phyloP scores from a whole-genome alignment of 495 filamentous ascomycete genomes.

The Parathielavia hyrcaniae region DNA sequence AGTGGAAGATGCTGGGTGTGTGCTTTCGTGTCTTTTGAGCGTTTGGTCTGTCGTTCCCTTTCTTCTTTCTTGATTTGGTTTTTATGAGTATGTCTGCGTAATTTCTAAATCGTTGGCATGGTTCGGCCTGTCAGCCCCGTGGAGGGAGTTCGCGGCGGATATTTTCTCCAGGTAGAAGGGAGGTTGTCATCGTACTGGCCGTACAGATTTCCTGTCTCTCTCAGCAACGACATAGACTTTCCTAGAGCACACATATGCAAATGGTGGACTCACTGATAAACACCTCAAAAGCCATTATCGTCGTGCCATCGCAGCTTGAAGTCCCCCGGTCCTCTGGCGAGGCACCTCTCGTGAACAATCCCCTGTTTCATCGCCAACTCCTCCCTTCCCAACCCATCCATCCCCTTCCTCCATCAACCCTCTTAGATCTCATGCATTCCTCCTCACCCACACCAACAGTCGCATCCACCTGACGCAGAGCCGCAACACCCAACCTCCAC shows the following conservation, averaged over 20 bases:
- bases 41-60: neutral
- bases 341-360: slow-evolving; percentile 26
- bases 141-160: neutral
- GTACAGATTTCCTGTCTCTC: neutral
- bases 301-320: slow-evolving; percentile 1
- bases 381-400: neutral
- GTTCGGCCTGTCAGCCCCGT: neutral
- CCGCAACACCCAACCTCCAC: slow-evolving; percentile 35
- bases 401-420: slow-evolving; percentile 18
- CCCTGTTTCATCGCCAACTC: slow-evolving; percentile 22
- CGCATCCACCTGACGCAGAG: slow-evolving; percentile 32
- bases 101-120: neutral
- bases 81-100: slow-evolving; percentile 4
- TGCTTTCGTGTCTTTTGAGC: neutral
- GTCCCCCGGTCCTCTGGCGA: neutral
- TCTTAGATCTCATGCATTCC: slow-evolving; percentile 31
- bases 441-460: slow-evolving; percentile 22
- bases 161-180: neutral
- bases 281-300: neutral
- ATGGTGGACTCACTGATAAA: neutral
- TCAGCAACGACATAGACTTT: slow-evolving; percentile 9
- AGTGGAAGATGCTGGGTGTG: neutral
- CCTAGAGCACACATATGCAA: slow-evolving; percentile 12
- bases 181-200: neutral
- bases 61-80: neutral